Evolutionary conservation across 176 grass and related monocot genomes (phyloP).

Genomic region (Secale cereale): DNA sequence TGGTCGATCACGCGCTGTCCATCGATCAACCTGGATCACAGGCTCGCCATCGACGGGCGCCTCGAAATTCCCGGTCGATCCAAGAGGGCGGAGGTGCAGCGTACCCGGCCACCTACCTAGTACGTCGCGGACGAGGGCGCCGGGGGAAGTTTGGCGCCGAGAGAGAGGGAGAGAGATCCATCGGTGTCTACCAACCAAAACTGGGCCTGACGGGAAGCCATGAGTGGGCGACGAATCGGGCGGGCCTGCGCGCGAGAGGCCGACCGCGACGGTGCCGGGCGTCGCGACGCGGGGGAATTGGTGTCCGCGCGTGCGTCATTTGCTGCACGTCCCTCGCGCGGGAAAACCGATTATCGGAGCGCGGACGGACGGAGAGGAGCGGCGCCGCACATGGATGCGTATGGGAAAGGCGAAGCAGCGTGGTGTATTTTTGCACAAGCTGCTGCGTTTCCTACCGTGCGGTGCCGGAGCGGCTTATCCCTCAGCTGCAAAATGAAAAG

Average conservation of each 20-base stretch:
- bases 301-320: constrained; percentile 65
- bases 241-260: background rate
- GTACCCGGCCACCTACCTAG: background rate
- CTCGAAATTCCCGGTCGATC: background rate
- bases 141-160: background rate
- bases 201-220: background rate
- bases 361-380: background rate
- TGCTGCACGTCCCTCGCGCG: background rate
- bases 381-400: background rate
- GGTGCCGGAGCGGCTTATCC: background rate
- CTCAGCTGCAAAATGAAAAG: background rate
- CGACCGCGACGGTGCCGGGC: constrained; percentile 6
- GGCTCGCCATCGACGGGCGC: background rate
- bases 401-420: background rate
- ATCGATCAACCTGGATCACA: constrained; percentile 10
- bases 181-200: background rate
- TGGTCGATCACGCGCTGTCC: too few relatives aligned
- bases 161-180: background rate
- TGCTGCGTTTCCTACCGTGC: background rate
- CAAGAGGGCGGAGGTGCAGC: background rate
- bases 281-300: constrained; percentile 45
- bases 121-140: background rate
- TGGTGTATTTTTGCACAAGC: background rate
- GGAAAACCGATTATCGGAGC: too few relatives aligned
- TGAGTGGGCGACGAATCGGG: background rate